A percentile compares a stretch with the other conserved stretches of the same genome.
Conservation (phyloP, 441 rosid genomes). For the Raphanus hybrid region DNA sequence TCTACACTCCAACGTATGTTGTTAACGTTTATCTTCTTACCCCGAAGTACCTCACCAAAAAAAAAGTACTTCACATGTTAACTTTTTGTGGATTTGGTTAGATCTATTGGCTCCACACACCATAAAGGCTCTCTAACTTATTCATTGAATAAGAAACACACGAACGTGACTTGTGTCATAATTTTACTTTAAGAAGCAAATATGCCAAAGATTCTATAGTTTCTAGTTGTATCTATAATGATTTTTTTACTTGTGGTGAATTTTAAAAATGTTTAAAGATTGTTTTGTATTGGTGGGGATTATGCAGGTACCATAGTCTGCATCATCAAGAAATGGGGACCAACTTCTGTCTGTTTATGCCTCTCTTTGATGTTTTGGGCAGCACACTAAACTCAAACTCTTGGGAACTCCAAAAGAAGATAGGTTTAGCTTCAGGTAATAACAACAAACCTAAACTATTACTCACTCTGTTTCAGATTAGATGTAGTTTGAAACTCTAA, state of each 20-base stretch:
- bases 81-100: neutral
- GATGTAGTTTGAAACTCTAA: too few relatives aligned
- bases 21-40: conserved; percentile 16
- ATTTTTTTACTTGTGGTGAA: neutral
- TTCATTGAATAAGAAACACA: conserved; percentile 32
- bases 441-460: neutral
- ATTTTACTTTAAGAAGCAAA: conserved; percentile 27
- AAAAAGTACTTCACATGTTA: conserved; percentile 2
- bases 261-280: conserved; percentile 8
- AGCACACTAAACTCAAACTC: conserved; percentile 70
- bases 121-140: conserved; percentile 6
- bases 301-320: conserved; percentile 73
- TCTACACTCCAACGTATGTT: conserved; percentile 81
- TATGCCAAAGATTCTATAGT: conserved; percentile 12
- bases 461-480: too few relatives aligned
- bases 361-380: conserved; percentile 79
- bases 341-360: conserved; percentile 97
- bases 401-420: conserved; percentile 71
- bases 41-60: neutral
- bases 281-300: conserved; percentile 21
- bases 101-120: neutral
- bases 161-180: conserved; percentile 30
- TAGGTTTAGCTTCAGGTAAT: conserved; percentile 56
- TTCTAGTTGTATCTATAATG: neutral
- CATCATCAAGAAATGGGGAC: conserved; percentile 84